Percentiles rank a stretch among this genome's conserved stretches.
These are phyloP conservation scores for Ophiosphaerella korrae DNA, from an alignment of 2,329 filamentous ascomycete species.

Conservation along the genomic window DNA sequence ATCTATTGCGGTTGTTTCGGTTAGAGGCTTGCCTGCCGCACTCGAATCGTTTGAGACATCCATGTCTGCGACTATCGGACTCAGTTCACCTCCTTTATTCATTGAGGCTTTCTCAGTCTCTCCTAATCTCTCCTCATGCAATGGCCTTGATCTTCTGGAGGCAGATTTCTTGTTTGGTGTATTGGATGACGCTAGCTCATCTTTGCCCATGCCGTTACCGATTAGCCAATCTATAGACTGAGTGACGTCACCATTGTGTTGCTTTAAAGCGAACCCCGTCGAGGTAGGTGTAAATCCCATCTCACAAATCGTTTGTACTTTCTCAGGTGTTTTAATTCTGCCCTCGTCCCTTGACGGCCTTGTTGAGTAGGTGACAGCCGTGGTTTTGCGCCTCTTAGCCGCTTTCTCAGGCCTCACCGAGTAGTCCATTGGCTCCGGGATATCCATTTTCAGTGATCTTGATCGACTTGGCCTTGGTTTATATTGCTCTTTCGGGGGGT, in stretches of 20 bases:
- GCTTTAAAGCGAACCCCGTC: slow-evolving; percentile 29
- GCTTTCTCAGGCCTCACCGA: slow-evolving; percentile 37
- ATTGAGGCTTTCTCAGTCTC: not conserved
- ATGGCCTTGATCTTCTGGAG: slow-evolving; percentile 4
- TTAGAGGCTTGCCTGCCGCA: too few relatives aligned
- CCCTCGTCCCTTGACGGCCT: too few relatives aligned
- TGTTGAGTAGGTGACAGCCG: slow-evolving; percentile 1
- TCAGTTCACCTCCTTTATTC: too few relatives aligned
- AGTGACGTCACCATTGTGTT: slow-evolving; percentile 37
- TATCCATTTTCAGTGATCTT: slow-evolving; percentile 32
- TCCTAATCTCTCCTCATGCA: slow-evolving; percentile 2
- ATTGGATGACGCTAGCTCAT: slow-evolving; percentile 35
- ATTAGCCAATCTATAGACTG: slow-evolving; percentile 41
- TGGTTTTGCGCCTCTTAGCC: slow-evolving; percentile 31
- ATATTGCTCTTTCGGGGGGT: slow-evolving; percentile 40
- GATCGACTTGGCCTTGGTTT: slow-evolving; percentile 45
- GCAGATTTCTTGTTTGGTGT: slow-evolving; percentile 12
- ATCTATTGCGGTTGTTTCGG: too few relatives aligned
- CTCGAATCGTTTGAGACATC: too few relatives aligned
- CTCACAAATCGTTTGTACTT: slow-evolving; percentile 39
- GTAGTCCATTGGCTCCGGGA: slow-evolving; percentile 33
- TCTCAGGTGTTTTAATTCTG: slow-evolving; percentile 30
- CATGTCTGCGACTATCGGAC: too few relatives aligned
- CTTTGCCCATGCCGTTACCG: slow-evolving; percentile 27
- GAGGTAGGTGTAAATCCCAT: slow-evolving; percentile 44